Conservation (phyloP, 495 filamentous ascomycete species). For the Trichoderma orchidacearum region DNA sequence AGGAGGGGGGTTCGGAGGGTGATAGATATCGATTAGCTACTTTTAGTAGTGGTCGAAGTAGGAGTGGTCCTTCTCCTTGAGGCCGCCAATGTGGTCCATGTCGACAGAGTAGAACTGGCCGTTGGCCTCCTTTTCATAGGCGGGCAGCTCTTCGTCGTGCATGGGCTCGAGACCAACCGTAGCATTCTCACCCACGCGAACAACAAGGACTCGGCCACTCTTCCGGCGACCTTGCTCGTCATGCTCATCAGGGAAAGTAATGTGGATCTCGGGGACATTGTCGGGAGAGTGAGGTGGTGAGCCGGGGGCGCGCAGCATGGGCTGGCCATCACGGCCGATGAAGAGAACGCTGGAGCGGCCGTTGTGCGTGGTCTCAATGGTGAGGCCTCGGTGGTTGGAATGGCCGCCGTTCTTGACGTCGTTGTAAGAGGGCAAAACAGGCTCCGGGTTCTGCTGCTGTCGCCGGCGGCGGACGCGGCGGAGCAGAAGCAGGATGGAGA, state of each 20-base stretch:
- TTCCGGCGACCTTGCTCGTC: slow-evolving; percentile 75
- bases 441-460: slow-evolving; percentile 34
- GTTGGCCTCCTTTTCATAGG: slow-evolving; percentile 65
- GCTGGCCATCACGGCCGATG: slow-evolving; percentile 56
- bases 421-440: slow-evolving; percentile 42
- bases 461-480: slow-evolving; percentile 37
- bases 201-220: slow-evolving; percentile 82
- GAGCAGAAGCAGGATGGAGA: slow-evolving; percentile 54
- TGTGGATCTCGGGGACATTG: slow-evolving; percentile 84
- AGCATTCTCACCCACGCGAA: slow-evolving; percentile 73
- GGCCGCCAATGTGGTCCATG: slow-evolving; percentile 83
- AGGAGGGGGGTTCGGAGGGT: not conserved
- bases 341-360: slow-evolving; percentile 64
- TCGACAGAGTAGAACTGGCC: slow-evolving; percentile 83
- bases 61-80: slow-evolving; percentile 67
- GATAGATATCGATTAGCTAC: not conserved
- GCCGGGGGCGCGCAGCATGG: slow-evolving; percentile 58
- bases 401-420: slow-evolving; percentile 37
- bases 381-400: slow-evolving; percentile 28
- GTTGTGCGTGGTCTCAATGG: slow-evolving; percentile 41
- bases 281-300: slow-evolving; percentile 66
- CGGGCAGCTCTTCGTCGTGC: slow-evolving; percentile 65
- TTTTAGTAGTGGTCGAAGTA: slow-evolving; percentile 12
- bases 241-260: slow-evolving; percentile 94
- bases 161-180: slow-evolving; percentile 78